A percentile compares a stretch with the other conserved stretches of the same genome.
phyloP scores from a whole-genome alignment of 805 yeast species.

The Zygotorulaspora chibaensis region DNA sequence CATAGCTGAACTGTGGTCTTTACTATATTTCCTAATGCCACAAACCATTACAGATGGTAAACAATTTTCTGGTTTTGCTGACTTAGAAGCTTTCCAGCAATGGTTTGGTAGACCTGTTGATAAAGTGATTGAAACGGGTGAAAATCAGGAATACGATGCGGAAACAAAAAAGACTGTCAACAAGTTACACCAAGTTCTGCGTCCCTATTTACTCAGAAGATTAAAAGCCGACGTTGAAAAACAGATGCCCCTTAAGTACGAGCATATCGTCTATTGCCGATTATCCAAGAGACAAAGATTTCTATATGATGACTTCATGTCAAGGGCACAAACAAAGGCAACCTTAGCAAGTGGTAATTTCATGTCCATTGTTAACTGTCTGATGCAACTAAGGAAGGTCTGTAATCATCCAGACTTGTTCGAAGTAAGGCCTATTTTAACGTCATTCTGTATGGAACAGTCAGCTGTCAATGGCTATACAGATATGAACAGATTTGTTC shows the following conservation, averaged over 20 bases:
- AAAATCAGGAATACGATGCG: slow-evolving; percentile 53
- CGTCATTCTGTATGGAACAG: slow-evolving; percentile 74
- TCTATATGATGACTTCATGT: slow-evolving; percentile 94
- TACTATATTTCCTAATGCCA: slow-evolving; percentile 94
- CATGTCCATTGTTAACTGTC: slow-evolving; percentile 88
- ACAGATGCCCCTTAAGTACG: slow-evolving; percentile 98
- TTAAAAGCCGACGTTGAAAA: slow-evolving; percentile 95
- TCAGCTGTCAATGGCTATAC: slow-evolving; percentile 54
- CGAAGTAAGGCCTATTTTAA: slow-evolving; percentile 90
- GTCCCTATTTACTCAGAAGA: slow-evolving; percentile 89
- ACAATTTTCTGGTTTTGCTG: slow-evolving; percentile 80
- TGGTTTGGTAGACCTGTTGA: slow-evolving; percentile 99
- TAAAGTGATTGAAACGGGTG: slow-evolving; percentile 65
- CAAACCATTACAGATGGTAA: slow-evolving; percentile 53
- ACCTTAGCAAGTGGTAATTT: slow-evolving; percentile 93
- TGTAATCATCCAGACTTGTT: slow-evolving; percentile 95
- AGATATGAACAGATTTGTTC: slow-evolving; percentile 39
- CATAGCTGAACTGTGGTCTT: slow-evolving; percentile 92
- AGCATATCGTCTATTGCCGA: slow-evolving; percentile 89
- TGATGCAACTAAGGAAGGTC: slow-evolving; percentile 96
- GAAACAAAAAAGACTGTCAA: slow-evolving; percentile 84
- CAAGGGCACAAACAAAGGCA: slow-evolving; percentile 90
- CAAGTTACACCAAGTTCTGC: slow-evolving; percentile 84
- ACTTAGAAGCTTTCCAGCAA: slow-evolving; percentile 89
- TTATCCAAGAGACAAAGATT: slow-evolving; percentile 88